Base-by-base conservation (phyloP, 2,329 filamentous ascomycete genomes). In the Pseudocercospora ulei region DNA sequence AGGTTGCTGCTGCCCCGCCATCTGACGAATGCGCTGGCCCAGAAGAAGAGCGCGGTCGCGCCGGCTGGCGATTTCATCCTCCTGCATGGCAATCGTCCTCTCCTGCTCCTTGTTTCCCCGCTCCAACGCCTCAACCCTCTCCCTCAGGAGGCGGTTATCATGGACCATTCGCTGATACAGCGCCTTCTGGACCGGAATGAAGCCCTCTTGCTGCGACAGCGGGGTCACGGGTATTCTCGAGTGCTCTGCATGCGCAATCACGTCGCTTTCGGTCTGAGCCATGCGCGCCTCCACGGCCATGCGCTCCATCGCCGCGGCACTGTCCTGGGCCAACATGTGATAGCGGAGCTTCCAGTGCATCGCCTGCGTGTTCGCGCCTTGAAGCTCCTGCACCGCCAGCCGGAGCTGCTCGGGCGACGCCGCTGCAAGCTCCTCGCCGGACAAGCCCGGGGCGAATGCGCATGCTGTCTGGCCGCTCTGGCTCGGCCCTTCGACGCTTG, bases 321-420 rank as follows among this genome's bases (percentile, higher is more conserved):
- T 86, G 56, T 93, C 84, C 49, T 95, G 78, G 35, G 75, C 78
- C 17, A 93, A 72, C 56, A 95, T 73, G 52, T 80, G 86, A 57
- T 87, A 82, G 60, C 95, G 88, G 38, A 96, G 68, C 63, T 90
- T 92, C 65, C 90, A 81, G 59, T 95, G 87, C 19, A 87, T 82
- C 9, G 82, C 79, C 43, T 87, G 82, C 67, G 86, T 87, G 55
- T 90, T 83, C 39, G 75, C 71, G 49, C 62, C 60, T 16, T 72
- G 65, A 7, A 79, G 63, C 27, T 63, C 60, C 8, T 66, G 64
- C 20, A 73, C 66, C 53, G 76, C 74, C 28, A 57, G 58, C 14
- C 72, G 69, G 33, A 78, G 61, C 46, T 72, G 67, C 2, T 69
- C 62, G 9, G 68, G 58, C 11, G 67, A 64, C 7, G 73, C 72